Percentiles rank a stretch among this genome's conserved stretches.
Conservation (phyloP, 768 basidiomycete genomes). For the Boletus reticuloceps region DNA sequence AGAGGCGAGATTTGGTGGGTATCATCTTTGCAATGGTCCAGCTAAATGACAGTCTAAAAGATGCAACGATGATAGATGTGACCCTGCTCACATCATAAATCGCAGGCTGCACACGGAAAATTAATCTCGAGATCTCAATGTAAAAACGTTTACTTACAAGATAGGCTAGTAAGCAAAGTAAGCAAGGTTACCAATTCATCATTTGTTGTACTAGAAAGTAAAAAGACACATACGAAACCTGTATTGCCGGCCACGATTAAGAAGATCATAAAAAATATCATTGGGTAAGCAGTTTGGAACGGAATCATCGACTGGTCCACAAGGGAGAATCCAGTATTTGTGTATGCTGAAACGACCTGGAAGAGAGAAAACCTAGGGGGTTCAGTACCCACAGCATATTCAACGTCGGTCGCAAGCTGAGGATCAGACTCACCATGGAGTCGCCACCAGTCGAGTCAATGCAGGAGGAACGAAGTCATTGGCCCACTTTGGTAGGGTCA, state of each 20-base stretch:
- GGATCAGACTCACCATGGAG: constrained; percentile 56
- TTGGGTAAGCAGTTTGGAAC: constrained; percentile 81
- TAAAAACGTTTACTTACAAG: constrained; percentile 55
- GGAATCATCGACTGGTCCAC: constrained; percentile 91
- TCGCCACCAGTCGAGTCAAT: constrained; percentile 51
- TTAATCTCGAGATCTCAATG: background rate
- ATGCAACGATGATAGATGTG: background rate
- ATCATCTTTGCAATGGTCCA: constrained; percentile 70
- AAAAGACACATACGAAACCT: constrained; percentile 69
- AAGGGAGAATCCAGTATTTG: constrained; percentile 85
- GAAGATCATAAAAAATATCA: constrained; percentile 70
- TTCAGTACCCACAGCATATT: background rate
- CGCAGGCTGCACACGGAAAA: constrained; percentile 53
- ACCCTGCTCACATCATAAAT: constrained; percentile 67
- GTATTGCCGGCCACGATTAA: constrained; percentile 92
- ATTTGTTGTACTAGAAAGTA: background rate
- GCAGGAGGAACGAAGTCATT: constrained; percentile 57
- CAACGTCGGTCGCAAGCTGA: background rate
- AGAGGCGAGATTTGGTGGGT: constrained; percentile 52
- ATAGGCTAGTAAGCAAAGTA: constrained; percentile 56
- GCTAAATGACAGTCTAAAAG: constrained; percentile 38
- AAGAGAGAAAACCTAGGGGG: constrained; percentile 74
- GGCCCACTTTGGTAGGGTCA: constrained; percentile 59
- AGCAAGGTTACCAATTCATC: background rate
- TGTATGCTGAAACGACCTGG: constrained; percentile 83